Evolutionary conservation across 768 basidiomycete genomes (phyloP).

Genomic region (Paxillus rubicundulus): DNA sequence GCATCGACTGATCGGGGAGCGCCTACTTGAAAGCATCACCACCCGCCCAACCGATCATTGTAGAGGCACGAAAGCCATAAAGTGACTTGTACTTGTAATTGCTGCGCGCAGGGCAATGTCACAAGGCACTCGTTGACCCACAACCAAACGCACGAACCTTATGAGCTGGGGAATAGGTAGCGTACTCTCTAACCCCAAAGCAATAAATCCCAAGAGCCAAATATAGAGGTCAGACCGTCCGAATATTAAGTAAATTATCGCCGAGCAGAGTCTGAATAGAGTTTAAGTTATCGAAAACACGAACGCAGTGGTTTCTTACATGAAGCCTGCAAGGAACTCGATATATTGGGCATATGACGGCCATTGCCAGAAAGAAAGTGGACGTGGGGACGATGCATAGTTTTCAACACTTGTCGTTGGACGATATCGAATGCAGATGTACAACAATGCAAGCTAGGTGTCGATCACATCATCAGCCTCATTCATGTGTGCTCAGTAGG

Average conservation of each 20-base stretch:
- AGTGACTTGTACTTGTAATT: constrained; percentile 77
- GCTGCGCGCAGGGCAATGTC: constrained; percentile 36
- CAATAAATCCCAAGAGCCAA: constrained; percentile 66
- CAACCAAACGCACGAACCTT: constrained; percentile 44
- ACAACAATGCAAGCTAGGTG: constrained; percentile 67
- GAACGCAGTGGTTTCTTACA: constrained; percentile 42
- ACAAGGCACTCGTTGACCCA: constrained; percentile 17
- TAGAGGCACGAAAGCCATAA: constrained; percentile 83
- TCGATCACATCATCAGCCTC: constrained; percentile 16
- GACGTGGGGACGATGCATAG: constrained; percentile 58
- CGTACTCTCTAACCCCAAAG: constrained; percentile 81
- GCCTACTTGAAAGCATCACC: constrained; percentile 80
- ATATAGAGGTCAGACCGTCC: constrained; percentile 61
- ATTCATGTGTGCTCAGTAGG: neutral
- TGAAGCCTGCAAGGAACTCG: constrained; percentile 76
- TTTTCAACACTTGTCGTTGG: constrained; percentile 59
- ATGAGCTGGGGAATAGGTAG: constrained; percentile 84
- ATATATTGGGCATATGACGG: constrained; percentile 71
- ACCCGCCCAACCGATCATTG: constrained; percentile 78
- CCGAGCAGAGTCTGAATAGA: constrained; percentile 52
- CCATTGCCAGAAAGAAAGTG: constrained; percentile 87
- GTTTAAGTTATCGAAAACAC: constrained; percentile 6
- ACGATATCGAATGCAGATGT: constrained; percentile 76
- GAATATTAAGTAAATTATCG: constrained; percentile 75
- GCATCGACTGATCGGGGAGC: constrained; percentile 2